Evolutionary conservation across 2,329 filamentous ascomycete species (phyloP).

Genomic region (Pezicula radicicola): DNA sequence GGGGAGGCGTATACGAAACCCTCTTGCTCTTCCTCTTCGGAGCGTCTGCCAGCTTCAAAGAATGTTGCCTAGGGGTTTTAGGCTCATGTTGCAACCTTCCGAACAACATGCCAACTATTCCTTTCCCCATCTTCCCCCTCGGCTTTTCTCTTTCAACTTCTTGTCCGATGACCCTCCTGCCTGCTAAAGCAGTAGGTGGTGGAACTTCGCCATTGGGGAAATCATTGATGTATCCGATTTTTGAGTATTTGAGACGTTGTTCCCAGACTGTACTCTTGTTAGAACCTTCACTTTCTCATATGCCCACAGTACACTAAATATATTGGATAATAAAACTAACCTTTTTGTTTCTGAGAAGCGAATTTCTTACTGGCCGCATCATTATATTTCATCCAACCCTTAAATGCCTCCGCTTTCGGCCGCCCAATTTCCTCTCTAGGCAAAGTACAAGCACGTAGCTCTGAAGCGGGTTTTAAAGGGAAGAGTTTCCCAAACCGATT

Average conservation of each 20-base stretch:
- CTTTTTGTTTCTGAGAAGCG: conserved; percentile 31
- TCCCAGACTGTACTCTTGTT: conserved; percentile 69
- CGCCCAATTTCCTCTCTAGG: conserved; percentile 65
- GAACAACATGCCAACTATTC: not conserved
- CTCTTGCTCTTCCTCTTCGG: too few species aligned
- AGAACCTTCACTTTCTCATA: conserved; percentile 13
- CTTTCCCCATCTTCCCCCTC: conserved; percentile 9
- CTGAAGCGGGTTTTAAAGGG: conserved; percentile 57
- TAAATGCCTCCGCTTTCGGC: conserved; percentile 72
- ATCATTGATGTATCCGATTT: conserved; percentile 59
- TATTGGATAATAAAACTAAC: not conserved
- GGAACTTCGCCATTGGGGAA: conserved; percentile 71
- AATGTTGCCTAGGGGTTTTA: conserved; percentile 40
- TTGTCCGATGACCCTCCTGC: conserved; percentile 51
- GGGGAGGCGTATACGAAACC: too few species aligned
- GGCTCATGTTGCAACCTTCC: not conserved
- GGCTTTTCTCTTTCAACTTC: conserved; percentile 46
- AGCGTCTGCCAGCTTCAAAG: too few species aligned
- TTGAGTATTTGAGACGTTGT: conserved; percentile 67
- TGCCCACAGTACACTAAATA: not conserved
- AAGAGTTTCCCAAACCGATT: conserved; percentile 71
- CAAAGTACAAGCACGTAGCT: conserved; percentile 64
- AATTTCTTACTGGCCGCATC: conserved; percentile 69
- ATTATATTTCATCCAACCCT: conserved; percentile 74
- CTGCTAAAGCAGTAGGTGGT: conserved; percentile 77